These are phyloP conservation scores for Ramicandelaber brevisporus DNA, from an alignment of 192 early-diverging fungal species.

Conservation along the genomic window DNA sequence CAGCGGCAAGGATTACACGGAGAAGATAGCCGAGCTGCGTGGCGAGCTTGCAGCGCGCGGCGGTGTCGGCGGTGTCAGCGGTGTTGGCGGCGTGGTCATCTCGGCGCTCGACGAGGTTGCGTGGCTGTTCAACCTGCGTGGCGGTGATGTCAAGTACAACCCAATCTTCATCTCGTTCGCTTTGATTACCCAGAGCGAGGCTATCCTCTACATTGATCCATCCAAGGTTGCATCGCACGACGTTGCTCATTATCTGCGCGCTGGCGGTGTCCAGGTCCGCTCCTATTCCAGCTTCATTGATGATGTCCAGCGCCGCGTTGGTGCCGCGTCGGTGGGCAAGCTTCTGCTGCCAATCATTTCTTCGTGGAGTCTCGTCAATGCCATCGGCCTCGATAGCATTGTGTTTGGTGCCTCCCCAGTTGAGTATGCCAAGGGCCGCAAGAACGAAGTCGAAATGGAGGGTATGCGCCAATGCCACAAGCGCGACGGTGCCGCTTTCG, in stretches of 20 bases:
- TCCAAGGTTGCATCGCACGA: constrained; percentile 34
- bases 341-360: constrained; percentile 35
- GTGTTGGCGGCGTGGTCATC: constrained; percentile 46
- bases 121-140: constrained; percentile 93
- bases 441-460: constrained; percentile 69
- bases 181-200: constrained; percentile 38
- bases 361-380: constrained; percentile 46
- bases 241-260: constrained; percentile 31
- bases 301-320: constrained; percentile 5
- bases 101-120: constrained; percentile 87
- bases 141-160: constrained; percentile 86
- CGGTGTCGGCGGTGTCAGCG: no score
- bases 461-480: constrained; percentile 87
- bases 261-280: constrained; percentile 23
- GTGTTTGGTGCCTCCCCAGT: constrained; percentile 38
- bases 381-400: constrained; percentile 32
- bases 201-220: constrained; percentile 53
- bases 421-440: constrained; percentile 64
- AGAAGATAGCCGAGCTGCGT: constrained; percentile 50
- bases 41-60: constrained; percentile 31
- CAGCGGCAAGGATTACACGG: constrained; percentile 25
- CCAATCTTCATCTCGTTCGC: constrained; percentile 91
- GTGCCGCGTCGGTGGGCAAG: constrained; percentile 13
- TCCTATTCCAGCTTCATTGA: constrained; percentile 25
- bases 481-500: constrained; percentile 69